These are phyloP conservation scores for Quercus phellos DNA, from an alignment of 331 rosid species.

Conservation along the genomic window DNA sequence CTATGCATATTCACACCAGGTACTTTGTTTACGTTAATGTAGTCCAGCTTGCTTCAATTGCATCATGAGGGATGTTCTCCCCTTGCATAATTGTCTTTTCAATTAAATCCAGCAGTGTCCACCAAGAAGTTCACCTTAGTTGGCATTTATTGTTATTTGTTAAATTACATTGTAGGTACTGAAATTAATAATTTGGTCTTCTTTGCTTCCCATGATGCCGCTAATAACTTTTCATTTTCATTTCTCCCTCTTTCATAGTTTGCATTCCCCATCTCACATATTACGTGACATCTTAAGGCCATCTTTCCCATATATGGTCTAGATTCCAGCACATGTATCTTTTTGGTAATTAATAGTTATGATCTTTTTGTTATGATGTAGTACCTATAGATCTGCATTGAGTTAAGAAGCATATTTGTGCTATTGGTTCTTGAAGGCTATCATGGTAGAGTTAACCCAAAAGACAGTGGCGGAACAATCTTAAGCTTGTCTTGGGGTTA, in stretches of 20 bases:
- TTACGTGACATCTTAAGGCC: background rate
- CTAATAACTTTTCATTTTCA: background rate
- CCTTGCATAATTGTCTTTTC: background rate
- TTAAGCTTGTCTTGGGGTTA: background rate
- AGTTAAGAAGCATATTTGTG: background rate
- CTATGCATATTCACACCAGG: conserved; percentile 92
- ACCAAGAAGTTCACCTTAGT: background rate
- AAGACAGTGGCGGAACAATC: background rate
- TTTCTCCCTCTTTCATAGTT: background rate
- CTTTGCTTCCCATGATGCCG: background rate
- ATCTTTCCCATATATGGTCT: background rate
- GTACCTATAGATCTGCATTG: background rate
- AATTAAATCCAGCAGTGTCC: background rate
- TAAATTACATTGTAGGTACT: too few species aligned
- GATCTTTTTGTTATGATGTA: background rate
- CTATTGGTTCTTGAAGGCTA: background rate
- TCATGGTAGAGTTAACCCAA: background rate
- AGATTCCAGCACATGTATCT: background rate
- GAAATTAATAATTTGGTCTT: background rate
- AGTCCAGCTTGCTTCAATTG: background rate
- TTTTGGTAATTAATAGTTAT: background rate
- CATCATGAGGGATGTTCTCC: background rate
- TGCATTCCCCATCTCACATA: background rate
- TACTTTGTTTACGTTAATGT: conserved; percentile 10
- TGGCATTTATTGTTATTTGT: background rate